Evolutionary conservation across 371 early-diverging fungal species (phyloP), one percentile per base, ranked within the genome.

Genomic region (Gilbertella persicaria): DNA sequence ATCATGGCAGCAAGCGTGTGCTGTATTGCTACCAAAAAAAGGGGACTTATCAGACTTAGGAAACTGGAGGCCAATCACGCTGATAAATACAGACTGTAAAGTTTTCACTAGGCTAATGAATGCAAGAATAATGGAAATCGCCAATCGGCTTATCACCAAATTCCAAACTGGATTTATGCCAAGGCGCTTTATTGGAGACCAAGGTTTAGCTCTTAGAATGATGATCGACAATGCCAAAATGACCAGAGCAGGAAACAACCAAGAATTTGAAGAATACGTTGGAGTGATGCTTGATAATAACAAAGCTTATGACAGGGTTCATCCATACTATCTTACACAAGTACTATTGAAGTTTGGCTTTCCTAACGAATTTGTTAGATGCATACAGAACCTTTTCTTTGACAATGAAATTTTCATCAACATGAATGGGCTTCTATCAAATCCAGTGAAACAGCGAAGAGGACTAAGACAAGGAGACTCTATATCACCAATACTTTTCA

Each of bases 381-480:
- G 52, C 23, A 47, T 63, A 10, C 4, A n/a, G 2, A 0, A 1
- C 5, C 28, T 67, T 0, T 62, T 62, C 17, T 58, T 58, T 33
- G 28, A 25, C 0, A 62, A 56, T 17, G 1, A 51, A 5, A 39
- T 56, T 0, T 12, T 10, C 1, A 36, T 67, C 0, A 53, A 47
- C 24, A 26, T 62, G 1, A 67, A 66, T 52, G 62, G 67, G 0
- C 45, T 17, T 10, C 25, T 61, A 3, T 45, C 43, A 5, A 13
- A 17, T 3, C 30, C 45, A 10, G 26, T 64, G 2, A 4, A 5
- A 0, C 60, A 64, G 40, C 9, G 37, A 8, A 19, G 64, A 12
- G 64, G 64, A 6, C 26, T 64, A 2, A 55, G 51, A 0, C 69
- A 69, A 53, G 64, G 59, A 2, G 60, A 64, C 38, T 62, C 64